Conservation (phyloP, 2,329 filamentous ascomycete species). For the Aspergillus felis region DNA sequence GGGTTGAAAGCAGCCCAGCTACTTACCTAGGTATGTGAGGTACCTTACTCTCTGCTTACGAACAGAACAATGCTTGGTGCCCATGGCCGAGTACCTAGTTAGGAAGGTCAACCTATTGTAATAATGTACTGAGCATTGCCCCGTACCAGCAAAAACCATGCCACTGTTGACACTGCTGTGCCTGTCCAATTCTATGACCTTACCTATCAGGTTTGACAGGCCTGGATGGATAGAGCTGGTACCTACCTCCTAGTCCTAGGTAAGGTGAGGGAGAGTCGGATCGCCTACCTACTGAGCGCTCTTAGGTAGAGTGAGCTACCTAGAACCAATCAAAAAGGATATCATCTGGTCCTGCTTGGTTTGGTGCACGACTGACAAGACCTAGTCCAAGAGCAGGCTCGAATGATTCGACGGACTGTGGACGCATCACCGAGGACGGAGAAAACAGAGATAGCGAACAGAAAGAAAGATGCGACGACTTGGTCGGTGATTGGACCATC, state of each 20-base stretch:
- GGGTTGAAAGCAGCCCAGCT: constrained; percentile 6
- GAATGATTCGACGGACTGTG: background rate
- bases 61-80: too few relatives aligned
- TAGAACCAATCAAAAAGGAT: too few relatives aligned
- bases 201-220: background rate
- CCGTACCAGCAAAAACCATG: too few relatives aligned
- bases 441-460: constrained; percentile 15
- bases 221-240: background rate
- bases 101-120: background rate
- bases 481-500: constrained; percentile 15
- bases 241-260: too few relatives aligned
- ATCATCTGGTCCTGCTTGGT: background rate
- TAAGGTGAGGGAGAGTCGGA: background rate
- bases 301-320: background rate
- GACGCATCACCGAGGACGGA: background rate
- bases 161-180: background rate
- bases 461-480: constrained; percentile 13
- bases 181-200: background rate
- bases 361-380: background rate
- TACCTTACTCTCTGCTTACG: too few relatives aligned
- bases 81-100: background rate
- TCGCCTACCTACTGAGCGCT: background rate
- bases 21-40: background rate
- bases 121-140: too few relatives aligned
- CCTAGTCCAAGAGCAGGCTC: background rate